Evolutionary conservation across 805 yeast genomes (phyloP).

Genomic region (Millerozyma miso): DNA sequence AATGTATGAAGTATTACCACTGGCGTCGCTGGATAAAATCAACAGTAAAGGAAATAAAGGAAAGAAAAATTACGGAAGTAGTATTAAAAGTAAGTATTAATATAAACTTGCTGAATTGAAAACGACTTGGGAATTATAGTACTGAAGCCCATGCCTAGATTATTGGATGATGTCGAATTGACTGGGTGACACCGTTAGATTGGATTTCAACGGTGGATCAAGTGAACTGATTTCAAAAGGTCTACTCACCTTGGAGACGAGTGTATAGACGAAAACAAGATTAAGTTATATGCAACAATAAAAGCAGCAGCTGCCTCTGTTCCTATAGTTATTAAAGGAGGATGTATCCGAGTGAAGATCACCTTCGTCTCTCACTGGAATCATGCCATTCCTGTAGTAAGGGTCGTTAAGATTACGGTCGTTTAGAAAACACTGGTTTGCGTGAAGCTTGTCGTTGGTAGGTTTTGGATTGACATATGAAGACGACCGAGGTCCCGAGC

Average conservation of each 20-base stretch:
- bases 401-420: constrained; percentile 7
- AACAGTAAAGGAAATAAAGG: too few relatives aligned
- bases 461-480: constrained; percentile 16
- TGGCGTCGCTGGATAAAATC: too few relatives aligned
- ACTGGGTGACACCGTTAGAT: too few relatives aligned
- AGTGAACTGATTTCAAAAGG: too few relatives aligned
- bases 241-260: too few relatives aligned
- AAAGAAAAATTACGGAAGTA: background rate
- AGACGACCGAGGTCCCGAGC: constrained; percentile 12
- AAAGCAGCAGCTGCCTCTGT: constrained; percentile 8
- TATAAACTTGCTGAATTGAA: background rate
- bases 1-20: too few relatives aligned
- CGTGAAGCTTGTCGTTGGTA: constrained; percentile 16
- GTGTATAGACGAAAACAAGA: constrained; percentile 9
- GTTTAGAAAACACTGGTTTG: constrained; percentile 12
- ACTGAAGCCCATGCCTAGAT: too few relatives aligned
- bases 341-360: constrained; percentile 38
- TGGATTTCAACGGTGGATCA: too few relatives aligned
- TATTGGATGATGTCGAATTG: too few relatives aligned
- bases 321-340: constrained; percentile 21
- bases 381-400: constrained; percentile 26
- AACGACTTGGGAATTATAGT: background rate
- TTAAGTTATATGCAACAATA: background rate
- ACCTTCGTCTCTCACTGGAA: constrained; percentile 31
- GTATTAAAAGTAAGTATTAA: background rate